Evolutionary conservation across 495 filamentous ascomycete genomes (phyloP), one percentile per base, ranked within the genome.

Genomic region (Cenococcum geophilum): DNA sequence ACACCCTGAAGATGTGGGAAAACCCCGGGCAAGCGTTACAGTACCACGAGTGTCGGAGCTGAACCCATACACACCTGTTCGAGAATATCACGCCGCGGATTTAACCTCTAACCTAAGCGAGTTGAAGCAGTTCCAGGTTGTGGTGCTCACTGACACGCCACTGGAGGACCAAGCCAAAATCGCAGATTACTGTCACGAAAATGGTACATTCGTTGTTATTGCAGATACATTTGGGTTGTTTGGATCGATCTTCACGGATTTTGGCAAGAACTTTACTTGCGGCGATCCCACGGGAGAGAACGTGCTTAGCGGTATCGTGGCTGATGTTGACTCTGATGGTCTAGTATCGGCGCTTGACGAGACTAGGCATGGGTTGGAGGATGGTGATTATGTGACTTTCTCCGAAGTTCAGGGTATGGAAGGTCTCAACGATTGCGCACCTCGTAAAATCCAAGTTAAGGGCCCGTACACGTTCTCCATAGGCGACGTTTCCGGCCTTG

Each of bases 391-490:
- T 71, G 91, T 99, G 55, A 95, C 89, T 3, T 99, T 99, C 70
- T 86, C 85, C 4, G 95, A 97, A 75, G 74, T 99, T 49, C 82
- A 90, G 75, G 93, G 93, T 25, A 95, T 97, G 91, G 92, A 96
- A 58, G 85, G 74, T 18, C 74, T 97, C 55, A 98, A 97, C 71
- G 80, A 83, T 68, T 81, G 82, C 49, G 87, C 87, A 56, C 92
- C 92, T 37, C 84, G 86, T 58, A 95, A 96, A 76, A 77, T 99
- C 43, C 92, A 87, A 6, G 92, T 96, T 25, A 97, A 95, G 76
- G 93, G 87, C 0, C 95, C 95, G 3, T 97, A 97, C 71, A 95
- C 93, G 10, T 99, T 99, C 73, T 90, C 88, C 6, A 97, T 99
- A 68, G 93, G 92, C 27, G 91, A 97, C 75, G 91, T 96, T 9